These are phyloP conservation scores for Colletotrichum melonis DNA, from an alignment of 2,329 filamentous ascomycete species.

Conservation along the genomic window DNA sequence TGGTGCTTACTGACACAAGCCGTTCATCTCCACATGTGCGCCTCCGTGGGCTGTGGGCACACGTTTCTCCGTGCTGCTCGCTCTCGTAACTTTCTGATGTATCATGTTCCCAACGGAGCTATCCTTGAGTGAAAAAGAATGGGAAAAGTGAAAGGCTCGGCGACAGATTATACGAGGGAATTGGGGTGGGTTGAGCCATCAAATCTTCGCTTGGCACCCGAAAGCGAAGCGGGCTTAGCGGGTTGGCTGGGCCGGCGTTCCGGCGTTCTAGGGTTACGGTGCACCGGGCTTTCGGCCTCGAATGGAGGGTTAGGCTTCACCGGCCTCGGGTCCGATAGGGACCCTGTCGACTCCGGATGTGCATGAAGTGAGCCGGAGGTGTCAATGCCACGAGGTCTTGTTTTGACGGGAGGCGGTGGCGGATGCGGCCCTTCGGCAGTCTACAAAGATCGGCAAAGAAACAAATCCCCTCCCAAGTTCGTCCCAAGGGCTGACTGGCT, in stretches of 20 bases:
- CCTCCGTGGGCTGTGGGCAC: not conserved
- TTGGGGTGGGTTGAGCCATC: not conserved
- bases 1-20: constrained; percentile 10
- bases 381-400: not conserved
- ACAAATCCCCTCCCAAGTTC: not conserved
- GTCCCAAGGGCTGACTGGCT: not conserved
- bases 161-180: not conserved
- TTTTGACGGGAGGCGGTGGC: not conserved
- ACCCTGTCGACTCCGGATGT: not conserved
- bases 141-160: not conserved
- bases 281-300: not conserved
- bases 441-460: not conserved
- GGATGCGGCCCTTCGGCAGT: not conserved
- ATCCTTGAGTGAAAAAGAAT: no score
- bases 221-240: not conserved
- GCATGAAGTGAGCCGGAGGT: not conserved
- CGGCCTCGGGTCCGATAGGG: not conserved
- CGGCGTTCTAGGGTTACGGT: not conserved
- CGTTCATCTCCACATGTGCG: not conserved
- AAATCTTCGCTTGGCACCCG: not conserved
- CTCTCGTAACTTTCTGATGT: not conserved
- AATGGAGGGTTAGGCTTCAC: not conserved
- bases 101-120: no score
- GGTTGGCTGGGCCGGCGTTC: not conserved
- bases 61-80: not conserved